Base-by-base conservation (phyloP, 1,284 basidiomycete species). In the Papiliotrema nemorosa region DNA sequence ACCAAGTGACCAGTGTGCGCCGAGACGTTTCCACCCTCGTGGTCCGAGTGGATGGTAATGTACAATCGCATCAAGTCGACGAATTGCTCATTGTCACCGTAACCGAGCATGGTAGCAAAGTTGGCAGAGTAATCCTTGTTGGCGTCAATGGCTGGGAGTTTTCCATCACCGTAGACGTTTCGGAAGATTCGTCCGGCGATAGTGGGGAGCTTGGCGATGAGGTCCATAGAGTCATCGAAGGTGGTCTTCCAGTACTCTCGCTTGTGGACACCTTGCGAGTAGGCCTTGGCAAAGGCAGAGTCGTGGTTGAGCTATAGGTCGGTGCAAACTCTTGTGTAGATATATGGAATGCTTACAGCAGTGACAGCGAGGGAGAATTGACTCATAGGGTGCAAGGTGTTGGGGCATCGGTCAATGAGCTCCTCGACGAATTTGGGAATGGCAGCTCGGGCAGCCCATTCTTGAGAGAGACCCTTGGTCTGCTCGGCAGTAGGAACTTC, bases 11-110 rank as follows among this genome's bases (percentile, higher is more conserved):
- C 89, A 49, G 89, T 88, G 79, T 92, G 90, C n/a, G 90, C 89
- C 63, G 94, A 97, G 58, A 98, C 94, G 71, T 97, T 97, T 48
- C 94, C 94, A 74, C 94, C 94, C 78, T 97, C 93, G 78, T 97
- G 93, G 76, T 97, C 93, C 71, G 88, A 88, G 83, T 98, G 94
- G 70, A 98, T 94, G 68, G 92, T 94, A 77, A 97, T 86, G 82
- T 97, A 98, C 55, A 97, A 83, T 65, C 94, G 84, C 76, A 97
- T 84, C 59, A 97, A 84, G 78, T 98, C 94, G 58, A 94, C 88
- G 63, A 98, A 97, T 50, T 83, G 86, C 54, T 82, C 77, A 66
- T 91, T 88, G 60, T 91, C 87, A 53, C 88, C 90, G 72, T 90
- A 97, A 60, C 94, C 94, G 57, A 97, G 88, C 60, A 96, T 84